These are phyloP conservation scores for Eucalyptus polybractea DNA, from an alignment of 345 rosid genomes.

Conservation along the genomic window DNA sequence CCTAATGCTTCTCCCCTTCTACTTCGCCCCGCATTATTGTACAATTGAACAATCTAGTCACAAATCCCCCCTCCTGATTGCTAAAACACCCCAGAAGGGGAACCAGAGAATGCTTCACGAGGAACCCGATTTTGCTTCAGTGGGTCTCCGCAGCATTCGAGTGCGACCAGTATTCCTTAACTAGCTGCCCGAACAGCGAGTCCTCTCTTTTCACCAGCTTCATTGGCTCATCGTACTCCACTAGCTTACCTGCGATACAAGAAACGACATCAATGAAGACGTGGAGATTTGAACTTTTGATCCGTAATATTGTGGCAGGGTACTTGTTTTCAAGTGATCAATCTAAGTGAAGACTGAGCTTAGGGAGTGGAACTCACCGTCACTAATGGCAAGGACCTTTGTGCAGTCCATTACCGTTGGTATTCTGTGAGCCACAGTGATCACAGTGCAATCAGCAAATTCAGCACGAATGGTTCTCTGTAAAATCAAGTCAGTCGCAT, in stretches of 20 bases:
- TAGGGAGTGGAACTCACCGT: constrained; percentile 33
- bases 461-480: constrained; percentile 75
- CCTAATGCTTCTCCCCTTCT: neutral
- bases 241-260: constrained; percentile 40
- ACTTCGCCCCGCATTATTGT: neutral
- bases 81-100: neutral
- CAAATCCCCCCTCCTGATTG: neutral
- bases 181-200: constrained; percentile 72
- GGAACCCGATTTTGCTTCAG: neutral
- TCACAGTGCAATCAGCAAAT: constrained; percentile 75
- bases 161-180: constrained; percentile 83
- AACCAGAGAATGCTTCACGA: neutral
- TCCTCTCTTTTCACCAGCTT: constrained; percentile 53
- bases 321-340: neutral
- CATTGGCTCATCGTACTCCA: constrained; percentile 74
- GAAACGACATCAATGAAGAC: neutral
- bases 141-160: neutral
- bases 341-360: neutral
- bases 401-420: constrained; percentile 98
- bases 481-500: constrained; percentile 74
- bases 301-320: neutral
- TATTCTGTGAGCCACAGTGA: constrained; percentile 89
- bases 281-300: neutral
- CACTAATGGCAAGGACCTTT: constrained; percentile 78
- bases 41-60: neutral